Percentiles rank a stretch among this genome's conserved stretches.
Conservation (phyloP, 208 protist genomes). For the Crithidia mellificae region DNA sequence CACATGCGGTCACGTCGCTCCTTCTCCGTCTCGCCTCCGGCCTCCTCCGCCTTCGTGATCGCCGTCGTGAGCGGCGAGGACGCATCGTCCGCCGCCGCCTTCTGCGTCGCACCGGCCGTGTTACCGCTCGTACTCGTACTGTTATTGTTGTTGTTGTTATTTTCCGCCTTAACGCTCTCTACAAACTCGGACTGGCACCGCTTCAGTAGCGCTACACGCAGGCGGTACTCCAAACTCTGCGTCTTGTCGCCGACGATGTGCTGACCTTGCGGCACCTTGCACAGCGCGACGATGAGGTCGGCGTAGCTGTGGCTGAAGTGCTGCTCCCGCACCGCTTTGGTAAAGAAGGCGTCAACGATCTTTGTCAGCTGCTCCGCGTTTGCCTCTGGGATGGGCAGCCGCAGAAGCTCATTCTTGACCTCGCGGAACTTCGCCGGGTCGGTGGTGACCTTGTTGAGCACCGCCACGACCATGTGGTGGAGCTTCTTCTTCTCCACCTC, state of each 20-base stretch:
- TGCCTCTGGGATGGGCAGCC: slow-evolving; percentile 81
- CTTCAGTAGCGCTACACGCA: slow-evolving; percentile 66
- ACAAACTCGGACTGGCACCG: slow-evolving; percentile 75
- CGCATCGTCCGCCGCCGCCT: background rate
- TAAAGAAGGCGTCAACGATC: slow-evolving; percentile 81
- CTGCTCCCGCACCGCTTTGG: slow-evolving; percentile 76
- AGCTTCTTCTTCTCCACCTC: slow-evolving; percentile 69
- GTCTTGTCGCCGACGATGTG: slow-evolving; percentile 58
- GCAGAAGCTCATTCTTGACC: slow-evolving; percentile 83
- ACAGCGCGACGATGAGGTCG: slow-evolving; percentile 67
- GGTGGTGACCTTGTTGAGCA: slow-evolving; percentile 86
- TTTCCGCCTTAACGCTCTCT: slow-evolving; percentile 27
- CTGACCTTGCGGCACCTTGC: slow-evolving; percentile 62
- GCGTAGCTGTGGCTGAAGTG: slow-evolving; percentile 78
- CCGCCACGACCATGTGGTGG: slow-evolving; percentile 74
- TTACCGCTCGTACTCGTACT: too few relatives aligned
- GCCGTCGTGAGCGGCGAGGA: slow-evolving; percentile 7
- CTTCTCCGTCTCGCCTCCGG: slow-evolving; percentile 40
- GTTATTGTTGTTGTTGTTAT: background rate
- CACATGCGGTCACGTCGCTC: slow-evolving; percentile 62
- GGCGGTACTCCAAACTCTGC: slow-evolving; percentile 69
- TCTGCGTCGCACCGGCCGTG: too few relatives aligned
- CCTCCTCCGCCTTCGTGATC: slow-evolving; percentile 9
- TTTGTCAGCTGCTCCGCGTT: slow-evolving; percentile 66
- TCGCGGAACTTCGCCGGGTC: slow-evolving; percentile 78